Evolutionary conservation across 257 asterid species (phyloP).

Genomic region (Nyctanthes arbortristis): DNA sequence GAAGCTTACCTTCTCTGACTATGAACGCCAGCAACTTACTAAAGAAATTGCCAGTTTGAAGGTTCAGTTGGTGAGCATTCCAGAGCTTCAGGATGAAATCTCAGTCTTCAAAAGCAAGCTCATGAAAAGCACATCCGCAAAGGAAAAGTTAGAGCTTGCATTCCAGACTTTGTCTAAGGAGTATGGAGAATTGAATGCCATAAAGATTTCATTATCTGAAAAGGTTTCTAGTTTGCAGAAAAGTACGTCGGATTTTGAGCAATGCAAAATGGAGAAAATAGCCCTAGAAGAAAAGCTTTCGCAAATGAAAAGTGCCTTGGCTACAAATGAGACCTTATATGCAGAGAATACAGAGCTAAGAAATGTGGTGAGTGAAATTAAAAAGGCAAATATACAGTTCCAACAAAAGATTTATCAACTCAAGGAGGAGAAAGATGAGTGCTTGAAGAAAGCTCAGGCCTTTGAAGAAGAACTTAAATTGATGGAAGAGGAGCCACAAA

Average conservation of each 20-base stretch:
- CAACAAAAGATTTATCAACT: slow-evolving; percentile 56
- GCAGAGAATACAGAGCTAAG: slow-evolving; percentile 42
- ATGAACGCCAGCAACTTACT: slow-evolving; percentile 61
- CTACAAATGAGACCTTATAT: slow-evolving; percentile 39
- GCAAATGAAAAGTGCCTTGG: slow-evolving; percentile 51
- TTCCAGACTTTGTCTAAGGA: slow-evolving; percentile 39
- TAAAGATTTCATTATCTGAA: slow-evolving; percentile 43
- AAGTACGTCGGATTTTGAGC: slow-evolving; percentile 50
- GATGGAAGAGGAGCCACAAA: slow-evolving; percentile 42
- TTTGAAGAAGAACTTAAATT: slow-evolving; percentile 53
- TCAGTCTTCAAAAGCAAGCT: slow-evolving; percentile 46
- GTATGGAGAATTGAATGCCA: slow-evolving; percentile 50
- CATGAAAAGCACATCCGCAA: slow-evolving; percentile 41
- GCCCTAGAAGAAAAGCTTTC: slow-evolving; percentile 55
- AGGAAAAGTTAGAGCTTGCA: slow-evolving; percentile 50
- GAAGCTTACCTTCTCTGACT: slow-evolving; percentile 70
- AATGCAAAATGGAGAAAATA: slow-evolving; percentile 46
- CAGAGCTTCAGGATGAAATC: slow-evolving; percentile 55
- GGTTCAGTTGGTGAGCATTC: slow-evolving; percentile 52
- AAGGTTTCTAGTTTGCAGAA: slow-evolving; percentile 43
- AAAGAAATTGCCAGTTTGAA: slow-evolving; percentile 51
- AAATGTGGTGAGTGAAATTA: slow-evolving; percentile 44
- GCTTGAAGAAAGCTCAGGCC: slow-evolving; percentile 49
- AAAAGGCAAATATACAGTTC: slow-evolving; percentile 45
- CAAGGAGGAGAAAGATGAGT: slow-evolving; percentile 61